These are phyloP conservation scores for Cladophialophora carrionii DNA, from an alignment of 2,329 filamentous ascomycete species.

Conservation along the genomic window DNA sequence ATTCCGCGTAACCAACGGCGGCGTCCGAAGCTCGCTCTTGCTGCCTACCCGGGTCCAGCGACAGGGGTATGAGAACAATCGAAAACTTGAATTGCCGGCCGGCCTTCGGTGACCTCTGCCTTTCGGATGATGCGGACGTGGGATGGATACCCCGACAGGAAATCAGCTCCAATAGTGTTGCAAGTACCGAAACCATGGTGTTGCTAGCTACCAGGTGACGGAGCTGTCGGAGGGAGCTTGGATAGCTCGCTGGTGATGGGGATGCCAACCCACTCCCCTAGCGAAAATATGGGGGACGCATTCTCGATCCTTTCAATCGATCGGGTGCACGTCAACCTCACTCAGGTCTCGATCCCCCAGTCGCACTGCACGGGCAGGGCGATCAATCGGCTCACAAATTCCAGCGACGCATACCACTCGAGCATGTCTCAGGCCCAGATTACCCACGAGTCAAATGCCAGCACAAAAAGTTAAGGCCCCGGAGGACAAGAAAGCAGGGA, in stretches of 20 bases:
- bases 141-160: constrained; percentile 3
- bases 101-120: constrained; percentile 8
- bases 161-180: neutral
- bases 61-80: constrained; percentile 12
- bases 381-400: constrained; percentile 26
- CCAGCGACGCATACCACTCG: constrained; percentile 21
- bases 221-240: neutral
- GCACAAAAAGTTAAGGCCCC: constrained; percentile 14
- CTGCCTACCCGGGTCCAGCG: neutral
- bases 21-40: constrained; percentile 4
- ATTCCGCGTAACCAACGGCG: constrained; percentile 8
- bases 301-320: constrained; percentile 21
- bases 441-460: constrained; percentile 9
- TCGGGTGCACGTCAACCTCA: constrained; percentile 20
- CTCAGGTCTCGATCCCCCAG: constrained; percentile 7
- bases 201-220: neutral
- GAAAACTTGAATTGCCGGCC: constrained; percentile 8
- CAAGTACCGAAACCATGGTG: constrained; percentile 13
- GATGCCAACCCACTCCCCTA: constrained; percentile 7
- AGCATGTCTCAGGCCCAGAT: constrained; percentile 22
- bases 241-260: neutral
- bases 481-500: constrained; percentile 3
- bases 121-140: constrained; percentile 8
- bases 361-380: constrained; percentile 19
- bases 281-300: constrained; percentile 12